Conservation (phyloP, 371 early-diverging fungal species). For the Saksenaea vasiformis region DNA sequence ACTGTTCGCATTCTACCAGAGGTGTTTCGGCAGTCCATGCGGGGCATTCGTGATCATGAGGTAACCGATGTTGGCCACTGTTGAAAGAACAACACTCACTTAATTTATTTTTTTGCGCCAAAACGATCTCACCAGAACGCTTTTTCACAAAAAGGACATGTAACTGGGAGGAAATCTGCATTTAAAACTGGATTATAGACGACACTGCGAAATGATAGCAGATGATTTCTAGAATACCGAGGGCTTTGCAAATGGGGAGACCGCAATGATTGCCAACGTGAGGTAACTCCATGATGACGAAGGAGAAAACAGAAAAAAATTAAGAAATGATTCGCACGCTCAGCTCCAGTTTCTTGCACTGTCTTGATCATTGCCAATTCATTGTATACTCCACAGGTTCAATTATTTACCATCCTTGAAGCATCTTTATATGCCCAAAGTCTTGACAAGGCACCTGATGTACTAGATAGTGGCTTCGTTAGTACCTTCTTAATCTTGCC, state of each 20-base stretch:
- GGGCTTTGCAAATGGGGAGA: conserved; percentile 20
- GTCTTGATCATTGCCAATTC: no score
- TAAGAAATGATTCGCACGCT: no score
- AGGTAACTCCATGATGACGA: conserved; percentile 35
- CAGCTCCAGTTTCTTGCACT: no score
- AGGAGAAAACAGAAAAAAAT: conserved; percentile 7
- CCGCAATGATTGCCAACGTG: conserved; percentile 36
- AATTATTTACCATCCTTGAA: no score
- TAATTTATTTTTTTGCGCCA: background rate
- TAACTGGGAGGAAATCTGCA: conserved; percentile 35
- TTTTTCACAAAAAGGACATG: conserved; percentile 30
- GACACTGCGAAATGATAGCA: no score
- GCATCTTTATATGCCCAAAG: no score
- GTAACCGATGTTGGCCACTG: conserved; percentile 38
- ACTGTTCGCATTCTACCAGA: conserved; percentile 19
- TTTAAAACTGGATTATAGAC: background rate
- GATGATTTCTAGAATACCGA: conserved; percentile 20
- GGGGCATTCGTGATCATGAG: conserved; percentile 24
- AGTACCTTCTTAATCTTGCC: no score
- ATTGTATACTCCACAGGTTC: no score
- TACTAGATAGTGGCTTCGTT: no score
- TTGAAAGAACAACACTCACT: background rate
- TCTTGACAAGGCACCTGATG: no score
- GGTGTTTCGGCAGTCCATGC: conserved; percentile 18
- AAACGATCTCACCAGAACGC: conserved; percentile 18